These are phyloP conservation scores for Auricularia sp. DNA, from an alignment of 768 basidiomycete species.

Conservation along the genomic window DNA sequence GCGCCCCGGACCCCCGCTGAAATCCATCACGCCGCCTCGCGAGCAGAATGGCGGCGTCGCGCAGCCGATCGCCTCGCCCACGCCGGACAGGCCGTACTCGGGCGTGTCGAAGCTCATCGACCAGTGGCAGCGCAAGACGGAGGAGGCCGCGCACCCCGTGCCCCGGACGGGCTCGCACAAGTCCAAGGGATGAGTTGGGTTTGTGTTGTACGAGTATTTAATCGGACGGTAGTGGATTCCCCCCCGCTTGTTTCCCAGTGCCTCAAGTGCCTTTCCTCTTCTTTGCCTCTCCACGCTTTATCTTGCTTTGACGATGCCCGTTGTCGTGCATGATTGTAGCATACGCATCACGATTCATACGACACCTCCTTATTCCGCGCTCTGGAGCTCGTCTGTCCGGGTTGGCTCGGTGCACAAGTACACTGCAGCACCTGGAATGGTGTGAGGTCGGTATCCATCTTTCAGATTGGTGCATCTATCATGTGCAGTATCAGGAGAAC, in stretches of 20 bases:
- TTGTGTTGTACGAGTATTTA: neutral
- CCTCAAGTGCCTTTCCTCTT: neutral
- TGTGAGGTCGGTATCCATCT: too few species aligned
- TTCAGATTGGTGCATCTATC: too few species aligned
- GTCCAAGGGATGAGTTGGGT: neutral
- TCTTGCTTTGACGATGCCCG: neutral
- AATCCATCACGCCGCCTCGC: neutral
- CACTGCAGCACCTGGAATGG: too few species aligned
- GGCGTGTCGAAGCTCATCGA: constrained; percentile 80
- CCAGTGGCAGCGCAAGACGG: constrained; percentile 78
- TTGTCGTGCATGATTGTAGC: neutral
- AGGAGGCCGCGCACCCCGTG: constrained; percentile 34
- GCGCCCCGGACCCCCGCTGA: neutral
- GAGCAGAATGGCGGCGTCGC: neutral
- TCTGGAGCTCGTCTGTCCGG: too few species aligned
- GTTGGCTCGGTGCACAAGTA: too few species aligned
- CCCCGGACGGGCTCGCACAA: constrained; percentile 1
- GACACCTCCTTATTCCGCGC: neutral
- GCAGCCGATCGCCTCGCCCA: constrained; percentile 31
- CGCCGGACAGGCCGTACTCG: constrained; percentile 69
- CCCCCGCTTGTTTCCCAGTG: neutral
- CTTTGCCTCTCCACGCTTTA: neutral
- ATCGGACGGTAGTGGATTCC: neutral
- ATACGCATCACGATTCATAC: neutral
- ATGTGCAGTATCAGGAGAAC: too few species aligned